Evolutionary conservation across 169 alveolate genomes (phyloP).

Genomic region (Babesia divergens): DNA sequence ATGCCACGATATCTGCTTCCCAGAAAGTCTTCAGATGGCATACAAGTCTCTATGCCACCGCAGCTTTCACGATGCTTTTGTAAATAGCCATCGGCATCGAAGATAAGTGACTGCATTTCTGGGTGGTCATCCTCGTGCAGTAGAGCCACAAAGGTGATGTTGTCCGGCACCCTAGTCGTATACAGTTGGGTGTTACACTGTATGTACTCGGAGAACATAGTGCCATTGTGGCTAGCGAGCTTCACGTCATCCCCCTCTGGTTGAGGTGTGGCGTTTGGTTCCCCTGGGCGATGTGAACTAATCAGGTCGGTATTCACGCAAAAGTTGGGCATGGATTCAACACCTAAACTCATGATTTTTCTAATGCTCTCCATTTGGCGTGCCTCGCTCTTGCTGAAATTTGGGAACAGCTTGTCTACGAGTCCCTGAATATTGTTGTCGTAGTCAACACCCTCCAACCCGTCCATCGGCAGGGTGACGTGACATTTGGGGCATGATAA

Average conservation of each 20-base stretch:
- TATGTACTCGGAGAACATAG: neutral
- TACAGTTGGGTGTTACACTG: neutral
- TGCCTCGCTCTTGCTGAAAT: slow-evolving; percentile 2
- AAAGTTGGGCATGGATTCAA: too few relatives aligned
- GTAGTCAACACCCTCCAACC: slow-evolving; percentile 30
- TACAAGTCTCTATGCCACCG: neutral
- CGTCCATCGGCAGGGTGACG: slow-evolving; percentile 6
- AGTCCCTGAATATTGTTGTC: slow-evolving; percentile 44
- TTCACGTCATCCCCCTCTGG: neutral
- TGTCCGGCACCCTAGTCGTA: neutral
- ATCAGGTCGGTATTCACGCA: neutral
- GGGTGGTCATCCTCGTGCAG: slow-evolving; percentile 18
- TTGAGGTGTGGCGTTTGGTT: neutral
- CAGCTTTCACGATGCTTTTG: neutral
- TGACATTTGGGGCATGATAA: slow-evolving; percentile 33
- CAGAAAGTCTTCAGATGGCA: neutral
- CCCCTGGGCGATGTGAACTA: neutral
- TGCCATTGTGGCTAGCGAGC: neutral
- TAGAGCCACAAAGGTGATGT: slow-evolving; percentile 20
- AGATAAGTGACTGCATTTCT: neutral
- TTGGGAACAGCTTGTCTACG: slow-evolving; percentile 53
- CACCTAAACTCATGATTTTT: neutral
- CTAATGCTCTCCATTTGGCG: neutral
- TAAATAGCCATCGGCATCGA: neutral
- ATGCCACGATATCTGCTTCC: slow-evolving; percentile 15